phyloP scores from a whole-genome alignment of 441 rosid genomes.

The Erysimum pusillum region DNA sequence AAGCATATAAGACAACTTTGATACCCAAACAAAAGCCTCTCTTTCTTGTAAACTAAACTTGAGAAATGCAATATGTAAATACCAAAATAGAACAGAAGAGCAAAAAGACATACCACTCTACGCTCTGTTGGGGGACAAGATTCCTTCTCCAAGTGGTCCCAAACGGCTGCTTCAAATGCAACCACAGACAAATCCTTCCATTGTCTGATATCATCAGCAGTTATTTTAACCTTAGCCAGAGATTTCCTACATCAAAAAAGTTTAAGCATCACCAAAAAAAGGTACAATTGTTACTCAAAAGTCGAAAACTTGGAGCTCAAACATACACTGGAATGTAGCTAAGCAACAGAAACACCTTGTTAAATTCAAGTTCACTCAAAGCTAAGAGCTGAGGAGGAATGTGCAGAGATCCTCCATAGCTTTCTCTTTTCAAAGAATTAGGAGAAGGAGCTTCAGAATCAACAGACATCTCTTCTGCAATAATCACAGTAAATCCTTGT shows the following conservation, averaged over 20 bases:
- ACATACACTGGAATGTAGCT: conserved; percentile 73
- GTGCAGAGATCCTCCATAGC: conserved; percentile 17
- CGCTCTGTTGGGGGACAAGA: conserved; percentile 52
- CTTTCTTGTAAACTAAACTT: not conserved
- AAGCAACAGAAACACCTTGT: conserved; percentile 71
- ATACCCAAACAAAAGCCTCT: not conserved
- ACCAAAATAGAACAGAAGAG: not conserved
- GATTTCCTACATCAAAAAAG: conserved; percentile 44
- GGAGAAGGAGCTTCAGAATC: conserved; percentile 33
- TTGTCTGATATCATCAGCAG: conserved; percentile 53
- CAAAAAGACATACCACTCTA: conserved; percentile 46
- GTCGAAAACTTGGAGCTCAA: conserved; percentile 1
- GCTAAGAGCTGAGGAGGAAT: conserved; percentile 51
- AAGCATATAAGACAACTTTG: conserved; percentile 3
- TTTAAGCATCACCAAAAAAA: not conserved
- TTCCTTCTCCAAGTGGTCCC: conserved; percentile 49
- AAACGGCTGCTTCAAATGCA: conserved; percentile 62
- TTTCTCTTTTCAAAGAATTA: conserved; percentile 26
- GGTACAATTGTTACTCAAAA: not conserved
- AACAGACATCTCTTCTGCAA: conserved; percentile 31
- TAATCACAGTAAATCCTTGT: not conserved
- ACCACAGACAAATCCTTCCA: conserved; percentile 57
- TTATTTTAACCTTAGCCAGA: conserved; percentile 48
- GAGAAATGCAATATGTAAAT: not conserved
- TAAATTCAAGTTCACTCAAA: conserved; percentile 71